Conservation (phyloP, 306 rosid species). For the Echinosophora koreensis region DNA sequence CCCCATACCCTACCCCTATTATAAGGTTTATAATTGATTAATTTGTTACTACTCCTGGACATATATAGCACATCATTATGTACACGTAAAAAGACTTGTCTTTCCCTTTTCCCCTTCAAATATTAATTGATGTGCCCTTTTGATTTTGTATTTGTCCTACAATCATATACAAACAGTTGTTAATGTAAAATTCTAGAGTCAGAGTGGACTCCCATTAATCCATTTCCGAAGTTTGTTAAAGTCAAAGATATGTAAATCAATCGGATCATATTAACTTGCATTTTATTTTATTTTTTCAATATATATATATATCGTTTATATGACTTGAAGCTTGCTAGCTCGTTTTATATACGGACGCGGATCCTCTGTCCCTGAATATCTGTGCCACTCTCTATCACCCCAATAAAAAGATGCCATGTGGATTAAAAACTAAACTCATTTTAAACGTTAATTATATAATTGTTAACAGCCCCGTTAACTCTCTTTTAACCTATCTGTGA, state of each 20-base stretch:
- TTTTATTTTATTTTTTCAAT: too few relatives aligned
- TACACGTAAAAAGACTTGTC: background rate
- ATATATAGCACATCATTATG: background rate
- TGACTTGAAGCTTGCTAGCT: too few relatives aligned
- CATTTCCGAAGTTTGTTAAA: background rate
- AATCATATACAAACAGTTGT: conserved; percentile 13
- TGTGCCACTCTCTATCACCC: too few relatives aligned
- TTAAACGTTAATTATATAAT: too few relatives aligned
- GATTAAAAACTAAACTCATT: too few relatives aligned
- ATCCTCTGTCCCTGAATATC: too few relatives aligned
- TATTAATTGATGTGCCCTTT: background rate
- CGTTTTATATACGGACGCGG: too few relatives aligned
- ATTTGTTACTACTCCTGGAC: background rate
- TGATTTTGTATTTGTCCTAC: background rate
- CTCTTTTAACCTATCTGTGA: too few relatives aligned
- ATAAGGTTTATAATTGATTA: background rate
- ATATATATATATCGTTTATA: background rate
- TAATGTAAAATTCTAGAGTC: background rate
- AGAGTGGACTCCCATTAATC: background rate
- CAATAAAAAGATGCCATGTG: too few relatives aligned
- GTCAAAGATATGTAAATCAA: too few relatives aligned
- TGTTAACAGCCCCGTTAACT: too few relatives aligned
- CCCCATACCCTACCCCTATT: background rate
- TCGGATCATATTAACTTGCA: too few relatives aligned
- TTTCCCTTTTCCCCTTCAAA: background rate